Conservation (phyloP, 2,329 filamentous ascomycete species). For the Kalaharituber pfeilii region DNA sequence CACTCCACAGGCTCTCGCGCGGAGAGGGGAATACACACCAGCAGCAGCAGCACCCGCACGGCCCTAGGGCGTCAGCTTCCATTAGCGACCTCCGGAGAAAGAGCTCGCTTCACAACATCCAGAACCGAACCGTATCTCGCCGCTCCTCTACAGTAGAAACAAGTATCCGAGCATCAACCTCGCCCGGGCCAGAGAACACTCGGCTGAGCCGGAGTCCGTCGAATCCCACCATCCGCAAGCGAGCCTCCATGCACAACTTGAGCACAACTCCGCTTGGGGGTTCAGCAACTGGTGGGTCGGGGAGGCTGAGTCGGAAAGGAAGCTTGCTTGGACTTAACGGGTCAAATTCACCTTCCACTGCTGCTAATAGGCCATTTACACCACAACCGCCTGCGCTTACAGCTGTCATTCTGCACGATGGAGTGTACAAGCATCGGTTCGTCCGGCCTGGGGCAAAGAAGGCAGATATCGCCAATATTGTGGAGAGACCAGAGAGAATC, state of each 20-base stretch:
- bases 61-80: neutral
- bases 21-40: neutral
- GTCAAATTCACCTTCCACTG: neutral
- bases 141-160: too few species aligned
- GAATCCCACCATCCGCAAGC: conserved; percentile 16
- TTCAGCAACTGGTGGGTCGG: neutral
- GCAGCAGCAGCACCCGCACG: neutral
- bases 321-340: neutral
- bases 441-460: conserved; percentile 65
- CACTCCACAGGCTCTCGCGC: neutral
- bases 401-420: conserved; percentile 75
- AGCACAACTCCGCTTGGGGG: conserved; percentile 1
- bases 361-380: neutral
- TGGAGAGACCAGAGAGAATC: conserved; percentile 83
- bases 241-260: conserved; percentile 16
- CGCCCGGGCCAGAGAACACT: neutral
- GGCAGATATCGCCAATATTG: conserved; percentile 56
- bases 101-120: too few species aligned
- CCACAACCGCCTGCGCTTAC: conserved; percentile 34
- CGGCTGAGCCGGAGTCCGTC: conserved; percentile 10
- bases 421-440: conserved; percentile 86
- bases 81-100: neutral
- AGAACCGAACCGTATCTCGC: too few species aligned
- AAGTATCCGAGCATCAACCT: neutral
- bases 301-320: neutral